Evolutionary conservation across 768 basidiomycete genomes (phyloP).

Genomic region (Lactarius tabidus): DNA sequence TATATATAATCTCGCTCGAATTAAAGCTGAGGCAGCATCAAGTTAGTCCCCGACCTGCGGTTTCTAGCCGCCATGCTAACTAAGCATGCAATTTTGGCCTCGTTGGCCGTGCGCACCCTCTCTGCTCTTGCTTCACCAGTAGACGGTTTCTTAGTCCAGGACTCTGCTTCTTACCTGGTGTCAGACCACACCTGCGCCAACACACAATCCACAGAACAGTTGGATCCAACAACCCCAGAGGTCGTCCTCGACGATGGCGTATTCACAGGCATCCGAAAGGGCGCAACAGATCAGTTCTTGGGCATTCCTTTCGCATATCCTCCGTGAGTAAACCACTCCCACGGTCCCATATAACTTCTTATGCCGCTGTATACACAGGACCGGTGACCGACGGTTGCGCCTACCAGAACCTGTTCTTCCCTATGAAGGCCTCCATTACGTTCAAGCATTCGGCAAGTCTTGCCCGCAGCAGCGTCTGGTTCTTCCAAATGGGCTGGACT

Average conservation of each 20-base stretch:
- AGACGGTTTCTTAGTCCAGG: background rate
- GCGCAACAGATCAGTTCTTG: constrained; percentile 32
- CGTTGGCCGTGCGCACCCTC: constrained; percentile 5
- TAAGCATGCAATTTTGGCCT: constrained; percentile 2
- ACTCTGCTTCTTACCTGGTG: background rate
- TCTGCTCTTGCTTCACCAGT: constrained; percentile 12
- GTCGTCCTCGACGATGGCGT: constrained; percentile 32
- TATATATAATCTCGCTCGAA: constrained; percentile 5
- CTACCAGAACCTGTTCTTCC: constrained; percentile 28
- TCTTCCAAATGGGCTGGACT: constrained; percentile 12
- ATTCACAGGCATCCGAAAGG: constrained; percentile 31
- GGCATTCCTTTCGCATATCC: constrained; percentile 42
- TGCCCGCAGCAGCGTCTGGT: constrained; percentile 30
- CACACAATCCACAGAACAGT: background rate
- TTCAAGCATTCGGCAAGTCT: constrained; percentile 26
- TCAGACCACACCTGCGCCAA: background rate
- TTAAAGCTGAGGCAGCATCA: too few species aligned
- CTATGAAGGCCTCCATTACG: constrained; percentile 25
- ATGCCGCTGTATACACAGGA: constrained; percentile 25
- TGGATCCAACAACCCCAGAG: background rate
- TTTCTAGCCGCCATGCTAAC: constrained; percentile 5
- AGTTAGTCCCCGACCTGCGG: background rate
- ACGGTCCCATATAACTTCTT: too few species aligned
- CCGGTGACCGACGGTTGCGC: constrained; percentile 36
- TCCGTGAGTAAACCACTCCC: constrained; percentile 31